These are phyloP conservation scores for Yamadazyma paraphyllophila DNA, from an alignment of 805 yeast genomes.

Conservation along the genomic window DNA sequence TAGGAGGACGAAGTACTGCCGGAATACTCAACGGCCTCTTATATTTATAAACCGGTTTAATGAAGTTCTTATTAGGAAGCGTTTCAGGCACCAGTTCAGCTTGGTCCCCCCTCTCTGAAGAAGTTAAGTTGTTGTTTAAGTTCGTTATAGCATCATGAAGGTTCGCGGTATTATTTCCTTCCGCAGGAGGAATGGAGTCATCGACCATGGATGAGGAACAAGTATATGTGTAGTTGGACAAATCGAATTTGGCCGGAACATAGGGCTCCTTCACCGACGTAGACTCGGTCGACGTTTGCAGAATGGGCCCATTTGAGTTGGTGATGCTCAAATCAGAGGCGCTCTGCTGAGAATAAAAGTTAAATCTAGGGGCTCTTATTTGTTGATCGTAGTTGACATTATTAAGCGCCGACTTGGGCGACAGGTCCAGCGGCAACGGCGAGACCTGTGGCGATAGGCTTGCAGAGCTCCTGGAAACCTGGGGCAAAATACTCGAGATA, in stretches of 20 bases:
- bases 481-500: conserved; percentile 27
- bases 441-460: background rate
- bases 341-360: conserved; percentile 2
- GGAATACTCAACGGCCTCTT: conserved; percentile 50
- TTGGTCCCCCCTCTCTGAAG: conserved; percentile 15
- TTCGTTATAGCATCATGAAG: conserved; percentile 20
- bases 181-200: background rate
- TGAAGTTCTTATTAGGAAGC: conserved; percentile 4
- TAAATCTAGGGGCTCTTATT: conserved; percentile 52
- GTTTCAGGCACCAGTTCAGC: background rate
- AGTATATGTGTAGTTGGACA: conserved; percentile 19
- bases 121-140: conserved; percentile 21
- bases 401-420: conserved; percentile 6
- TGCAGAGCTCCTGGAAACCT: background rate
- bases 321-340: background rate
- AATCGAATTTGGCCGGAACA: conserved; percentile 47
- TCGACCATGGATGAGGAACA: conserved; percentile 7
- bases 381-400: conserved; percentile 49
- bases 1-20: conserved; percentile 47
- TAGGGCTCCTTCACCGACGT: conserved; percentile 6
- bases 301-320: background rate
- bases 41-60: conserved; percentile 44
- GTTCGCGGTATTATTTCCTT: conserved; percentile 3
- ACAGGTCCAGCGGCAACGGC: background rate
- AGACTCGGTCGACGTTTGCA: background rate